Conservation (phyloP, 176 grass and related monocot genomes). For the Sorghum bicolor region Sorghum_bicolor_NCBIv3 NC_012871.2:65918001-65918500, state of each 20-base stretch:
- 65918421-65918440: conserved; percentile 72
- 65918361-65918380: conserved; percentile 83
- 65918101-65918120: conserved; percentile 99
- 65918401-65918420: conserved; percentile 93
- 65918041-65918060: neutral
- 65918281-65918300: conserved; percentile 69
- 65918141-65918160: conserved; percentile 70
- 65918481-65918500: conserved; percentile 98
- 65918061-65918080: conserved; percentile 20
- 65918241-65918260: conserved; percentile 86
- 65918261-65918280: conserved; percentile 63
- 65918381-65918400: conserved; percentile 90
- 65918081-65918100: conserved; percentile 94
- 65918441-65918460: conserved; percentile 79
- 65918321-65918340: conserved; percentile 88
- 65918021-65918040: neutral
- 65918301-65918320: conserved; percentile 93
- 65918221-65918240: conserved; percentile 78
- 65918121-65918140: conserved; percentile 87
- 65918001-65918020: neutral
- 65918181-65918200: conserved; percentile 93
- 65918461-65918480: conserved; percentile 90
- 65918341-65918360: conserved; percentile 68
- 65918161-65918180: conserved; percentile 94
- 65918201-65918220: conserved; percentile 98